A percentile compares a stretch with the other conserved stretches of the same genome.
Conservation (phyloP, 2,329 filamentous ascomycete species). For the Cordyceps cicadae region DNA sequence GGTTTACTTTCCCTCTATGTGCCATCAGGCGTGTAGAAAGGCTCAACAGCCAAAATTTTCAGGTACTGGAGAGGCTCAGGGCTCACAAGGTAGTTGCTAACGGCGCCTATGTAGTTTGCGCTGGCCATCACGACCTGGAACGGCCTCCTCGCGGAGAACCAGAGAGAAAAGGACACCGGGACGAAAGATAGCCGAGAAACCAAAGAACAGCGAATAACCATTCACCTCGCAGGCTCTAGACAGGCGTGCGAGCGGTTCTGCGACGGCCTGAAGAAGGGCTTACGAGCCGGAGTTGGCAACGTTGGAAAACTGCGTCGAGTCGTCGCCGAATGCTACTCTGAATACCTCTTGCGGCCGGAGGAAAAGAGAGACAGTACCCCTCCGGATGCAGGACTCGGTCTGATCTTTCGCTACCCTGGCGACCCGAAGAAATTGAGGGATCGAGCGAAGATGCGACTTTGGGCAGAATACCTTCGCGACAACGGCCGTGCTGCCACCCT, state of each 20-base stretch:
- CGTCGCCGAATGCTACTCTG: slow-evolving; percentile 80
- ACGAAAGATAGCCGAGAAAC: slow-evolving; percentile 35
- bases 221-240: slow-evolving; percentile 83
- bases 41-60: slow-evolving; percentile 83
- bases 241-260: slow-evolving; percentile 92
- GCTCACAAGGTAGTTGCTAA: background rate
- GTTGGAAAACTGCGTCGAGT: slow-evolving; percentile 78
- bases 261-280: slow-evolving; percentile 83
- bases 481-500: slow-evolving; percentile 90
- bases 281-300: slow-evolving; percentile 79
- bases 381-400: slow-evolving; percentile 89
- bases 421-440: slow-evolving; percentile 91
- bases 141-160: slow-evolving; percentile 49
- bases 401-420: slow-evolving; percentile 88
- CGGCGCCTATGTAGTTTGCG: slow-evolving; percentile 54
- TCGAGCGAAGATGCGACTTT: slow-evolving; percentile 92
- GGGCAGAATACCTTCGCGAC: slow-evolving; percentile 93
- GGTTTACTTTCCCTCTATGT: slow-evolving; percentile 88
- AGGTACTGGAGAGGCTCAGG: slow-evolving; percentile 32
- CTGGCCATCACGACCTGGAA: slow-evolving; percentile 96
- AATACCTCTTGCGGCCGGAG: slow-evolving; percentile 63
- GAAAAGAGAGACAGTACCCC: slow-evolving; percentile 47
- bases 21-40: slow-evolving; percentile 87
- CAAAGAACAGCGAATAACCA: slow-evolving; percentile 75
- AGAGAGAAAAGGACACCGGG: slow-evolving; percentile 39